Percentiles rank a stretch among this genome's conserved stretches.
Evolutionary conservation across 1,139 yeast species (phyloP).

Genomic region (Debaryomyces sp.): DNA sequence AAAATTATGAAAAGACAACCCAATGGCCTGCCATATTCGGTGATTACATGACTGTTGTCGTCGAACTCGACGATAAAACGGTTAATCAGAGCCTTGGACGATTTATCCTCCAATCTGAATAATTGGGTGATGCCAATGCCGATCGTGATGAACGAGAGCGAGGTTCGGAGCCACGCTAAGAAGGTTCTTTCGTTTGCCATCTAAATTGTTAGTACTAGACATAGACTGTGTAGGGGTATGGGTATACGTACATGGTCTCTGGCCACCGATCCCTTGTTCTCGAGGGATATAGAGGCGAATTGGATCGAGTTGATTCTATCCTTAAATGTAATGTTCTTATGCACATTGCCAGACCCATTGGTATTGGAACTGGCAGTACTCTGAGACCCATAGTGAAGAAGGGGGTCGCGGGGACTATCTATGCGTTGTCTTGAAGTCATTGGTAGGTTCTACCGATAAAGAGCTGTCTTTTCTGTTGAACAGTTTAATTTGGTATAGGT

Average conservation of each 20-base stretch:
- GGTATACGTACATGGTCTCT: slow-evolving; percentile 41
- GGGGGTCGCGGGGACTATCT: not conserved
- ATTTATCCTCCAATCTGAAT: slow-evolving; percentile 33
- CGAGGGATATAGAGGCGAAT: slow-evolving; percentile 35
- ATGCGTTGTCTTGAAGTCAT: not conserved
- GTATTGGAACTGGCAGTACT: not conserved
- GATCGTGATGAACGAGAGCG: slow-evolving; percentile 43
- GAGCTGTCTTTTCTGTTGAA: not conserved
- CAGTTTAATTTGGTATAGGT: not conserved
- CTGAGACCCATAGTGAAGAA: not conserved
- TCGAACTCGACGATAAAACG: slow-evolving; percentile 14
- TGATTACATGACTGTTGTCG: slow-evolving; percentile 14
- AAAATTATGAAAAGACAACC: slow-evolving; percentile 38
- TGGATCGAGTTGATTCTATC: slow-evolving; percentile 11
- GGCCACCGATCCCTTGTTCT: slow-evolving; percentile 52
- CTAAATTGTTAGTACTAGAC: slow-evolving; percentile 11
- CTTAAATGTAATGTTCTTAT: not conserved
- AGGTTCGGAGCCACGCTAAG: slow-evolving; percentile 75
- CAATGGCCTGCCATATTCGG: slow-evolving; percentile 36
- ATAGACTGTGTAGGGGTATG: not conserved
- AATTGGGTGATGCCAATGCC: slow-evolving; percentile 49
- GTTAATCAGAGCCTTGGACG: slow-evolving; percentile 21
- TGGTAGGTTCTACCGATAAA: not conserved
- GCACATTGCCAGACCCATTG: not conserved
- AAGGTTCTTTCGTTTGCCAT: slow-evolving; percentile 80